These are phyloP conservation scores for Rutidosis leptorrhynchoides DNA, from an alignment of 129 eudicot genomes.

Conservation along the genomic window DNA sequence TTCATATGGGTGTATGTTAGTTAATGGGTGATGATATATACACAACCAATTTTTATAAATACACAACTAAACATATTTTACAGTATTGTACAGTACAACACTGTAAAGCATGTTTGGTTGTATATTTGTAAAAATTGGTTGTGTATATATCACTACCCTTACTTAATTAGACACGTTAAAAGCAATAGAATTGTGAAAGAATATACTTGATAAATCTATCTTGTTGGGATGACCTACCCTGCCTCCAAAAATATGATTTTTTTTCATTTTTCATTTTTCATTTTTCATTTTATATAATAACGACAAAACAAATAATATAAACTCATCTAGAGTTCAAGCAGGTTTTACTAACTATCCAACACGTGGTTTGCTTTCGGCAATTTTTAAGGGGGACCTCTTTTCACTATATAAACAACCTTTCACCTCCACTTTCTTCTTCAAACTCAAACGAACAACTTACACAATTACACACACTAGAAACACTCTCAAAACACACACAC, in stretches of 20 bases:
- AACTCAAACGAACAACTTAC: conserved; percentile 13
- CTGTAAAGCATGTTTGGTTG: too few relatives aligned
- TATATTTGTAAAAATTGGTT: too few relatives aligned
- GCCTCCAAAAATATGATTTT: conserved; percentile 32
- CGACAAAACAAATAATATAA: neutral
- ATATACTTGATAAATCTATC: conserved; percentile 31
- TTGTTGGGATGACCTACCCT: conserved; percentile 37
- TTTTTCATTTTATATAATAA: neutral
- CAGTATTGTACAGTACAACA: too few relatives aligned
- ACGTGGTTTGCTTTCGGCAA: conserved; percentile 50
- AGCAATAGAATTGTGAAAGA: conserved; percentile 20
- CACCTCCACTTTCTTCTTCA: conserved; percentile 32
- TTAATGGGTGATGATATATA: too few relatives aligned
- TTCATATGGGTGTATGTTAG: neutral
- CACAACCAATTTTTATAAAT: too few relatives aligned
- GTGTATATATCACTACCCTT: too few relatives aligned
- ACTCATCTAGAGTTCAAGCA: conserved; percentile 11
- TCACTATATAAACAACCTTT: conserved; percentile 23
- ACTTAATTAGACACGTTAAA: conserved; percentile 25
- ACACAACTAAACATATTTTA: too few relatives aligned
- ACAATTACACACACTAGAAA: neutral
- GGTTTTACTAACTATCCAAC: conserved; percentile 34
- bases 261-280: too few relatives aligned
- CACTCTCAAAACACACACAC: neutral
- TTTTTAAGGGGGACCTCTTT: conserved; percentile 48